Conservation (phyloP, 1,139 yeast species). For the Yamadazyma atlantica region DNA sequence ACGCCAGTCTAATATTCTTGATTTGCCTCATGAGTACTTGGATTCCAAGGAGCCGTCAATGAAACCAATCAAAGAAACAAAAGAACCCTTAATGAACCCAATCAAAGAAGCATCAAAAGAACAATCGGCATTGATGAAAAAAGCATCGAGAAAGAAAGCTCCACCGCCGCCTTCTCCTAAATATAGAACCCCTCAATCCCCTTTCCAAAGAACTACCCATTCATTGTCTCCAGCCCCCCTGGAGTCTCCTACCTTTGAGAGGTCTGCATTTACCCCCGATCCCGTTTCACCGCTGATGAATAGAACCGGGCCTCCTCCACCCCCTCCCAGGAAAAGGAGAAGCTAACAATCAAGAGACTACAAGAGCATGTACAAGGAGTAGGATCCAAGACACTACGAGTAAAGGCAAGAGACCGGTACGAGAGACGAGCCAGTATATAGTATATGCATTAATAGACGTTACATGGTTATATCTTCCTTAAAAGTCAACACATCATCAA, state of each 20-base stretch:
- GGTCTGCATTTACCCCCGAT: slow-evolving; percentile 1
- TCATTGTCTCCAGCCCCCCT: slow-evolving; percentile 7
- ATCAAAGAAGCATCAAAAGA: no score
- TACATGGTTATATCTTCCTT: slow-evolving; percentile 68
- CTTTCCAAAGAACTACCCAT: slow-evolving; percentile 3
- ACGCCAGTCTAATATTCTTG: slow-evolving; percentile 23
- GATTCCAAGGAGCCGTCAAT: slow-evolving; percentile 3
- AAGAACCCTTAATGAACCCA: no score
- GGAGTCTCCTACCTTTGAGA: slow-evolving; percentile 4
- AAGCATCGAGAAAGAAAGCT: slow-evolving; percentile 35
- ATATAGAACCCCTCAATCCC: slow-evolving; percentile 15
- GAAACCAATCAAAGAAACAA: no score
- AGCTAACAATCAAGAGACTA: neutral
- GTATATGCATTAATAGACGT: neutral
- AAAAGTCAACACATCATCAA: slow-evolving; percentile 65
- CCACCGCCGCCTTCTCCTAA: slow-evolving; percentile 38
- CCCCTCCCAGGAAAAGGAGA: slow-evolving; percentile 17
- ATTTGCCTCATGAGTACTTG: slow-evolving; percentile 37
- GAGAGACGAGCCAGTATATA: no score
- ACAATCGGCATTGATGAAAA: slow-evolving; percentile 23
- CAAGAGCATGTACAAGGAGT: no score
- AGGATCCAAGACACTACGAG: no score
- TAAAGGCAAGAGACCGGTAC: no score
- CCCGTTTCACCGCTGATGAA: slow-evolving; percentile 1
- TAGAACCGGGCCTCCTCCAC: slow-evolving; percentile 12